These are phyloP conservation scores for Trichosporon inkin DNA, from an alignment of 1,284 basidiomycete species.

Conservation along the genomic window DNA sequence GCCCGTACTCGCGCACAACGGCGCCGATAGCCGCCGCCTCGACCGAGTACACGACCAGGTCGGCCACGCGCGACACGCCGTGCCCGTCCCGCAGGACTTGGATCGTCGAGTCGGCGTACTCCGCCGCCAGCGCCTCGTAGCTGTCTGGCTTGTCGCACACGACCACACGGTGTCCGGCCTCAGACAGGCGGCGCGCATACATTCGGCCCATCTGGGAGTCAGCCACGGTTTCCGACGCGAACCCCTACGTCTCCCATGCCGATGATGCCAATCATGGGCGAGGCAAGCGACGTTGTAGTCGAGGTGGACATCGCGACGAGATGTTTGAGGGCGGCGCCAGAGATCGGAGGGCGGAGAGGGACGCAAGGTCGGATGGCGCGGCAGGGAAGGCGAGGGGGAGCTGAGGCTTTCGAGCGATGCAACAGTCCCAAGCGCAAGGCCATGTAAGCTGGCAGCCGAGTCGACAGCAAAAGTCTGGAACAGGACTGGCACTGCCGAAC, in stretches of 20 bases:
- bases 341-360: background rate
- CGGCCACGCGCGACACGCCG: conserved; percentile 73
- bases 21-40: conserved; percentile 83
- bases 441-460: background rate
- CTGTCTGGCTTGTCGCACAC: conserved; percentile 85
- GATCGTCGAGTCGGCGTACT: conserved; percentile 61
- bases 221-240: background rate
- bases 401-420: background rate
- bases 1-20: conserved; percentile 84
- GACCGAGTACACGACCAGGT: conserved; percentile 88
- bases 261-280: conserved; percentile 73
- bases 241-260: conserved; percentile 71
- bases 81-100: conserved; percentile 73
- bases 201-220: conserved; percentile 81
- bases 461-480: background rate
- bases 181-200: conserved; percentile 65
- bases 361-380: no score
- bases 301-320: conserved; percentile 5
- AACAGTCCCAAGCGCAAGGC: background rate
- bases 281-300: background rate
- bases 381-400: no score
- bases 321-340: background rate
- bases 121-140: conserved; percentile 62
- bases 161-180: conserved; percentile 61
- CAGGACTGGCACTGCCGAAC: background rate